Evolutionary conservation across 2,329 filamentous ascomycete species (phyloP), one percentile per base, ranked within the genome.

Genomic region (Botrytis porri): DNA sequence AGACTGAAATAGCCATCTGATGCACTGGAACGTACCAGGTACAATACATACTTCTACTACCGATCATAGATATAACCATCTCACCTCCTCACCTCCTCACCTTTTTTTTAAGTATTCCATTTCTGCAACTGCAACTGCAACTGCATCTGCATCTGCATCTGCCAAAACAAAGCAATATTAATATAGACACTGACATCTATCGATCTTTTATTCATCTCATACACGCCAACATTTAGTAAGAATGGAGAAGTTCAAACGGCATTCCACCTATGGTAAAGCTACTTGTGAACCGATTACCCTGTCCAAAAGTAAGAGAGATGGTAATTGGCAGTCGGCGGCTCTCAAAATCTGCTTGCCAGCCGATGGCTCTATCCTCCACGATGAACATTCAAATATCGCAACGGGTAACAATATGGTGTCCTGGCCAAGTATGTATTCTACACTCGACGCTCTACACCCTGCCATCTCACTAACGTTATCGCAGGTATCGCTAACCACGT

Each of bases 231-330:
- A 57, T 57, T 9, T 37, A 71, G 48, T 41, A 10, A 66, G 5
- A 18, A 45, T 67, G 32, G 70, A 45, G 29, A 72, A 69, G 37
- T 67, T 37, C 3, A 72, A 66, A 61, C 62, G 63, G 10, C 37
- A 41, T 41, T 67, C 29, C 37, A 67, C 29, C 7, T 59, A 41
- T 32, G 70, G 70, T 3, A 72, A 72, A 72, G 65, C 63, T 54
- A 67, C 70, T 22, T 72, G 37, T 45, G 61, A 60, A 12, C 39
- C 70, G 8, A 32, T 69, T n/a, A 32, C 51, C 14, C 39, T 60
- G 29, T 72, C 70, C 25, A 72, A 69, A 43, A 57, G 32, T 51
- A 72, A 72, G 45, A 69, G 51, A 69, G 70, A 72, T 72, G 70
- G 51, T 7, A 18, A 54, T 48, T 72, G 70, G 70, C 62, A 72